Percentiles rank a stretch among this genome's conserved stretches.
Evolutionary conservation across 345 rosid genomes (phyloP).

Genomic region (Mercurialis annua): DNA sequence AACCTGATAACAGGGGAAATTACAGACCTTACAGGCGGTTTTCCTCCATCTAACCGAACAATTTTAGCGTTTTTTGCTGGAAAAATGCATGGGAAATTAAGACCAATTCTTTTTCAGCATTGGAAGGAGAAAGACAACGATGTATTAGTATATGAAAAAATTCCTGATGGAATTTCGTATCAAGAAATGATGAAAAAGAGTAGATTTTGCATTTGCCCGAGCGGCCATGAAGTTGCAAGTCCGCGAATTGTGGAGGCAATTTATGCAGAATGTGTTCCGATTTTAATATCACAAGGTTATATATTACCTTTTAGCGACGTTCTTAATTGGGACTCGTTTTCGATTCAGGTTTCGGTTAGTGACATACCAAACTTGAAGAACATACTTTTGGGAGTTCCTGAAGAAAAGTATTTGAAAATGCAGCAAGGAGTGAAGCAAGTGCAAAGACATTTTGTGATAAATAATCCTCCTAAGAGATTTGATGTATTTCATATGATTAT

Average conservation of each 20-base stretch:
- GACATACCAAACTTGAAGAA: constrained; percentile 52
- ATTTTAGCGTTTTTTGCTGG: constrained; percentile 49
- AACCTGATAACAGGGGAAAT: constrained; percentile 40
- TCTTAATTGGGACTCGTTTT: constrained; percentile 56
- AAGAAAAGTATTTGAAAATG: constrained; percentile 40
- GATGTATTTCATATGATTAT: constrained; percentile 72
- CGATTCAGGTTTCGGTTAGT: constrained; percentile 44
- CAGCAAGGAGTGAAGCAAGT: constrained; percentile 44
- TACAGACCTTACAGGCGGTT: constrained; percentile 11
- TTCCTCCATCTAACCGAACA: constrained; percentile 28
- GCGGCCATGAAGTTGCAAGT: constrained; percentile 84
- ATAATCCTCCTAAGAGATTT: constrained; percentile 59
- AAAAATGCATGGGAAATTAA: constrained; percentile 37
- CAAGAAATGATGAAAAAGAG: constrained; percentile 39
- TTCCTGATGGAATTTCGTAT: constrained; percentile 39
- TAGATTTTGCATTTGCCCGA: constrained; percentile 63
- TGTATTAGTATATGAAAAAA: constrained; percentile 45
- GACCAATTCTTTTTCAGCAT: constrained; percentile 36
- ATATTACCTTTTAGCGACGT: constrained; percentile 69
- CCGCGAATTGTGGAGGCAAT: constrained; percentile 75
- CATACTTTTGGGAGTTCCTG: constrained; percentile 44
- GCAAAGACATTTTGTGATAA: constrained; percentile 52
- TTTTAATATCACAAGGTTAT: constrained; percentile 54
- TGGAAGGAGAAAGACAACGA: constrained; percentile 47
- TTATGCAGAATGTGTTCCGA: constrained; percentile 68